These are phyloP conservation scores for Metarhizium robertsii DNA, from an alignment of 2,329 filamentous ascomycete genomes.

Conservation along the genomic window DNA sequence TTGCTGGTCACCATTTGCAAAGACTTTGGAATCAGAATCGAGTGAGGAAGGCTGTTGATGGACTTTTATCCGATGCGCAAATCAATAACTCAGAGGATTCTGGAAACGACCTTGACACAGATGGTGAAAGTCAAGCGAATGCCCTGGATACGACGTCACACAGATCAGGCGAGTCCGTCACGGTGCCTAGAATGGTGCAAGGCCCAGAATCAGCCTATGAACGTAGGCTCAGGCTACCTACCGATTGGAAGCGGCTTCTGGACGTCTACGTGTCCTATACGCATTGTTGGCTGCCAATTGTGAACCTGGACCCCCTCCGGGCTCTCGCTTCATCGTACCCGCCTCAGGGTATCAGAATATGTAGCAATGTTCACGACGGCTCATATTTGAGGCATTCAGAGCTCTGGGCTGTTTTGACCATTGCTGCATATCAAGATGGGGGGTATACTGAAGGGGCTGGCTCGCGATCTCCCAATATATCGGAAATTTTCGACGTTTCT, in stretches of 20 bases:
- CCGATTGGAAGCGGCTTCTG: slow-evolving; percentile 50
- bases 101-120: slow-evolving; percentile 22
- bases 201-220: neutral
- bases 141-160: neutral
- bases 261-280: slow-evolving; percentile 69
- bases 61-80: slow-evolving; percentile 42
- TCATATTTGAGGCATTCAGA: slow-evolving; percentile 38
- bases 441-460: slow-evolving; percentile 8
- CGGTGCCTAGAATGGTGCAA: neutral
- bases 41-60: slow-evolving; percentile 54
- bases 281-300: slow-evolving; percentile 67
- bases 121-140: slow-evolving; percentile 12
- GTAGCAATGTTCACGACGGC: slow-evolving; percentile 18
- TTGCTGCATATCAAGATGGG: slow-evolving; percentile 46
- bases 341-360: slow-evolving; percentile 19
- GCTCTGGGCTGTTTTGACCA: slow-evolving; percentile 49
- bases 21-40: slow-evolving; percentile 53
- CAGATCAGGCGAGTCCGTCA: neutral
- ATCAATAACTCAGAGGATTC: slow-evolving; percentile 23
- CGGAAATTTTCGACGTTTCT: slow-evolving; percentile 40
- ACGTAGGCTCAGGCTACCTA: slow-evolving; percentile 28
- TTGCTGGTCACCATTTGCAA: slow-evolving; percentile 46
- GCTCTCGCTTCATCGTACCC: slow-evolving; percentile 34
- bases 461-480: neutral
- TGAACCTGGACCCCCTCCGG: slow-evolving; percentile 56